A percentile compares a stretch with the other conserved stretches of the same genome.
These are phyloP conservation scores for Cardamine chenopodiifolia DNA, from an alignment of 345 rosid genomes.

Conservation along the genomic window DNA sequence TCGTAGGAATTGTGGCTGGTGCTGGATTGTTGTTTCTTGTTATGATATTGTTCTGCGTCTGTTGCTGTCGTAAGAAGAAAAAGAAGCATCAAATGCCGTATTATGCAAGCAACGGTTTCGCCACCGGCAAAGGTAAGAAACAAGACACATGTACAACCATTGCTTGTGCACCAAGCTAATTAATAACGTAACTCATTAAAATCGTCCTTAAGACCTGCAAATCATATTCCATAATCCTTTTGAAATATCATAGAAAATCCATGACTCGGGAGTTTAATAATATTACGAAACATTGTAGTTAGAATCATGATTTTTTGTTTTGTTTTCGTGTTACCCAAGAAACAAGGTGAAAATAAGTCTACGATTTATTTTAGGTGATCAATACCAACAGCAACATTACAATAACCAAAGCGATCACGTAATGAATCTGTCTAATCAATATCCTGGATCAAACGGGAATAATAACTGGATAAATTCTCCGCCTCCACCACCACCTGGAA, in stretches of 20 bases:
- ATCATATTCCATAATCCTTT: background rate
- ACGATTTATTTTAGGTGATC: constrained; percentile 34
- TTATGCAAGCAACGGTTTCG: constrained; percentile 30
- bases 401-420: constrained; percentile 39
- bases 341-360: constrained; percentile 20
- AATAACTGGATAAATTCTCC: constrained; percentile 46
- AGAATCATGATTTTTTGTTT: background rate
- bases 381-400: constrained; percentile 46
- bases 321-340: constrained; percentile 20
- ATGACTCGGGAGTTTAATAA: background rate
- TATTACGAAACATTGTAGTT: background rate
- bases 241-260: background rate
- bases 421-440: constrained; percentile 43
- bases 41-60: constrained; percentile 44
- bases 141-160: background rate
- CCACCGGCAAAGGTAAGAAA: constrained; percentile 22
- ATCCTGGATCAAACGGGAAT: constrained; percentile 38
- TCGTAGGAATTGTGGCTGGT: constrained; percentile 51
- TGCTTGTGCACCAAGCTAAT: constrained; percentile 19
- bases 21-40: constrained; percentile 51
- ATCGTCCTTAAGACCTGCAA: background rate
- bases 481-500: constrained; percentile 49
- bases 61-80: constrained; percentile 57
- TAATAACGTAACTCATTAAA: background rate
- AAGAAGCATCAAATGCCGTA: constrained; percentile 43